Evolutionary conservation across 257 asterid species (phyloP), one percentile per base, ranked within the genome.

Genomic region (Petunia axillaris): DNA sequence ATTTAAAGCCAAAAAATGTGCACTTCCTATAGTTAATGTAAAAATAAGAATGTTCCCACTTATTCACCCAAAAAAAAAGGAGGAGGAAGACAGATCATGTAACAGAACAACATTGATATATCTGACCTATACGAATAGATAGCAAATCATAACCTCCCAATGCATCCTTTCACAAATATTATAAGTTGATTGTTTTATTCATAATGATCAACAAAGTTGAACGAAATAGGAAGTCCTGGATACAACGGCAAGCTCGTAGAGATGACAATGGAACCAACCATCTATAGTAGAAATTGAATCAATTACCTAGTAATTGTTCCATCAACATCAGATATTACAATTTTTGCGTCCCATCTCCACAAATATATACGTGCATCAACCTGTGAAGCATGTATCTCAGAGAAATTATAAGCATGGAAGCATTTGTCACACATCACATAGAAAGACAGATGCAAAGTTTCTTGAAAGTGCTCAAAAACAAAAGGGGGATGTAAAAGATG

Each of bases 251-350:
- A 25, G 25, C 25, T 25, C 25, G 25, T 25, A 25, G 25, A 25
- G 25, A 25, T 25, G 70, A 64, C 35, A 64, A 37, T 37, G 14
- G 6, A 1, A 36, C 46, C 15, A 65, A 76, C n/a, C 53, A 68
- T 60, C 41, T 13, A 41, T 6, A n/a, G 57, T 50, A 57, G 76
- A 63, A 63, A 57, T 41, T 39, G 53, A 44, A 15, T 48, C 53
- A 80, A 41, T 79, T 85, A 96, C 99, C 97, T 83, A 25, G 99
- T 96, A 85, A 96, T 96, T 64, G 99, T 96, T 79, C 99, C 99
- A 84, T 96, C 99, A 75, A 96, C 99, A 85, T 96, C 99, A 74
- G 99, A 96, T 86, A 96, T 94, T 85, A 94, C 98, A 64, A 95
- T 85, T 43, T 89, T 91, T 38, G 93, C 43, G 81, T 96, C 97